Base-by-base conservation (phyloP, 192 early-diverging fungal species). In the Linnemannia elongata region DNA sequence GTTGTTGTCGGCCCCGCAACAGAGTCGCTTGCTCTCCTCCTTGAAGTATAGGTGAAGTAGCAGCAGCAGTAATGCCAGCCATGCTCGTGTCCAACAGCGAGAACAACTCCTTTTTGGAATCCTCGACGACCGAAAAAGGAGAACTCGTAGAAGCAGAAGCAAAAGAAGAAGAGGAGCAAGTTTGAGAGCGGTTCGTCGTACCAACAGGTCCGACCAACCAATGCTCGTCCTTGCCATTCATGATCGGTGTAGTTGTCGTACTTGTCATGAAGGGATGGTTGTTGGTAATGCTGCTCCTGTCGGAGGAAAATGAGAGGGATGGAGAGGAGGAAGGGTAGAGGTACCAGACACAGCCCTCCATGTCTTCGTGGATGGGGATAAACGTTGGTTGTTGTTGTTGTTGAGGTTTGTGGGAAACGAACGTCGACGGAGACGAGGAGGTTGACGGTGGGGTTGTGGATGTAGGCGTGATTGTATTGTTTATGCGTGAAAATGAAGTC, bases 211-310 rank as follows among this genome's bases (percentile, higher is more conserved):
- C 6, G 22, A 72, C 70, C 70, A 72, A 72, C 70, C 36, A 39
- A 42, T 72, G 70, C 18, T 22, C 70, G 36, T 72, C 38, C n/a
- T 72, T 42, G 41, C 41, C 41, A 42, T 72, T 42, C 70, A 39
- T 72, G 70, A 72, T 72, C 38, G 70, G 70, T 71, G 77, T 54
- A 15, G 77, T 10, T 30, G 33, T 45, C 36, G 18, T 24, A 36
- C 35, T 71, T 71, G 41, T 82, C 69, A 68, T 69, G 74, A n/a
- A 44, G 18, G 2, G 1, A 73, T 24, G 52, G 24, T 27, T 75
- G 60, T 3, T 12, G 39, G 7, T 49, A 30, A 4, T 9, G 6
- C 45, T 54, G 73, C 13, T 20, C 17, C 15, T 33, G 52, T 4
- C 12, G 33, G 74, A 76, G 66, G 22, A 41, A 33, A 69, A 7